These are phyloP conservation scores for Clonostachys sp. DNA, from an alignment of 2,329 filamentous ascomycete genomes.

Conservation along the genomic window DNA sequence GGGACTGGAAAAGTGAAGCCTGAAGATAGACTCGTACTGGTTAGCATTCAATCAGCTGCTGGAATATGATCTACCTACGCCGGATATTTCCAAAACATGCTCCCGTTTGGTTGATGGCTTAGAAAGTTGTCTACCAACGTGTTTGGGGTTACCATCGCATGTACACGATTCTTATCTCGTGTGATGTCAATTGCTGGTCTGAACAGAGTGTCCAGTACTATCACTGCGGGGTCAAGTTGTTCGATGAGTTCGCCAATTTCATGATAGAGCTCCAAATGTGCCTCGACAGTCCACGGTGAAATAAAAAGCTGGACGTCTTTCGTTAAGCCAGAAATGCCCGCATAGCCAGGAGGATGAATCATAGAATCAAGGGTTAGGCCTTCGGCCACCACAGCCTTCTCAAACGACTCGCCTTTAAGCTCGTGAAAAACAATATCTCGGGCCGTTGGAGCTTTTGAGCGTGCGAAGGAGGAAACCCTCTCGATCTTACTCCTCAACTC, in stretches of 20 bases:
- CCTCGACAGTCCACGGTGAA: slow-evolving; percentile 19
- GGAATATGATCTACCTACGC: slow-evolving; percentile 17
- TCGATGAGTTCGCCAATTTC: slow-evolving; percentile 15
- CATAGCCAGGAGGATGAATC: slow-evolving; percentile 8
- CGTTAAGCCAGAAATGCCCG: slow-evolving; percentile 5
- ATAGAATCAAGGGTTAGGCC: background rate
- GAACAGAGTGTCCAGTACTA: slow-evolving; percentile 23
- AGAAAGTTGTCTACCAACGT: slow-evolving; percentile 30
- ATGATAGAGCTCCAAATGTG: slow-evolving; percentile 19
- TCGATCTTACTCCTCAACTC: slow-evolving; percentile 5
- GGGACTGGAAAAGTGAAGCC: slow-evolving; percentile 40
- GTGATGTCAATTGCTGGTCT: slow-evolving; percentile 14
- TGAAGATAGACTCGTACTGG: slow-evolving; percentile 25
- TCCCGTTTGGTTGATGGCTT: slow-evolving; percentile 28
- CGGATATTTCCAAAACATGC: slow-evolving; percentile 31
- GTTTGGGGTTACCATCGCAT: slow-evolving; percentile 36
- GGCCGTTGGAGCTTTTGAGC: slow-evolving; percentile 5
- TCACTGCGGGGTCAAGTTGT: slow-evolving; percentile 20
- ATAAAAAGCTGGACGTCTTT: slow-evolving; percentile 11
- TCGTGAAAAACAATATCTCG: slow-evolving; percentile 14
- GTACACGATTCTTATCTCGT: slow-evolving; percentile 14
- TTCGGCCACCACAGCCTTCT: background rate
- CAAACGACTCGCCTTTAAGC: slow-evolving; percentile 8
- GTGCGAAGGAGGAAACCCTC: slow-evolving; percentile 7
- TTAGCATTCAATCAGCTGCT: no score